Conservation (phyloP, 208 protist species). For the Crithidia sp. region DNA sequence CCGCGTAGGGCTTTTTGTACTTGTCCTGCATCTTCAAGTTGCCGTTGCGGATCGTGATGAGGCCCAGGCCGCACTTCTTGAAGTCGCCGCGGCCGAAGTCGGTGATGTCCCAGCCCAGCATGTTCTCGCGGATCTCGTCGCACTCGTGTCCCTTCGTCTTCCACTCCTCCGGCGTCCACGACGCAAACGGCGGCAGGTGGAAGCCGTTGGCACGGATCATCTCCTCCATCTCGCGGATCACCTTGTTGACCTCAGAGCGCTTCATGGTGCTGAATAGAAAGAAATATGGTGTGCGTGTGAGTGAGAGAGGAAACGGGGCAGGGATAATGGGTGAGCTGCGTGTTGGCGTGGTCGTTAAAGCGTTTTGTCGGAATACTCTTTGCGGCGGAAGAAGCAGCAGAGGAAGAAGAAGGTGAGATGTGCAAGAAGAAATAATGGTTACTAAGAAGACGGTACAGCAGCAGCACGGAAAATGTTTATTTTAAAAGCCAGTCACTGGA, state of each 20-base stretch:
- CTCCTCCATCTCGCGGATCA: conserved; percentile 27
- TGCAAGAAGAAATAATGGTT: no score
- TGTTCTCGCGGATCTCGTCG: conserved; percentile 12
- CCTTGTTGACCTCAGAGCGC: conserved; percentile 26
- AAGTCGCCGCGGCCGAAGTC: conserved; percentile 29
- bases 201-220: conserved; percentile 22
- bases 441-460: no score
- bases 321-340: background rate
- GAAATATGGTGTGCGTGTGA: background rate
- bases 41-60: conserved; percentile 18
- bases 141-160: conserved; percentile 12
- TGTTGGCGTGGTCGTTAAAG: background rate
- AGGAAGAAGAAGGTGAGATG: no score
- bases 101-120: conserved; percentile 27
- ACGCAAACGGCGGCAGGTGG: conserved; percentile 29
- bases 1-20: conserved; percentile 6
- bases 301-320: background rate
- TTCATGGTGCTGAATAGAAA: conserved; percentile 9
- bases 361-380: background rate
- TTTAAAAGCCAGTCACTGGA: no score
- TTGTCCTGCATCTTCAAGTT: conserved; percentile 15
- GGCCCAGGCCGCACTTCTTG: conserved; percentile 17
- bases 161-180: conserved; percentile 19
- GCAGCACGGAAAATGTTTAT: no score
- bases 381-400: no score